Conservation (phyloP, 257 asterid genomes). For the Paulownia fortunei region DNA sequence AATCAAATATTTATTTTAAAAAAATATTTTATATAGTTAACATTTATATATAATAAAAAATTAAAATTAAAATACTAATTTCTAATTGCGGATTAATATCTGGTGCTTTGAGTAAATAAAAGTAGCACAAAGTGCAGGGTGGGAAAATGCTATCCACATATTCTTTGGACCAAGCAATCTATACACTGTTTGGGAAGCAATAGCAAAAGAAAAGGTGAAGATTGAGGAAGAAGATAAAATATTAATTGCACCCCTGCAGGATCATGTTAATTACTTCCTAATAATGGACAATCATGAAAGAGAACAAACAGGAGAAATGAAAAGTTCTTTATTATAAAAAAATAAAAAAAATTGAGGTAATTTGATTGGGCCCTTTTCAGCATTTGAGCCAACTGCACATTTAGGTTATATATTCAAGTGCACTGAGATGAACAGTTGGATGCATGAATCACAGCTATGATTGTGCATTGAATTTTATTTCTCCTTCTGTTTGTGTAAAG, state of each 20-base stretch:
- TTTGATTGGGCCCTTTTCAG: neutral
- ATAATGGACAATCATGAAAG: slow-evolving; percentile 14
- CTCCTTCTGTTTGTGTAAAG: too few relatives aligned
- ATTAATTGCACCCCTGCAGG: neutral
- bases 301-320: neutral
- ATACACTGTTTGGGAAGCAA: neutral
- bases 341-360: neutral
- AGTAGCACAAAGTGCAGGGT: slow-evolving; percentile 5
- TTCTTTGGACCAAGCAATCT: slow-evolving; percentile 27
- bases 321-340: neutral
- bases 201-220: neutral
- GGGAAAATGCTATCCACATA: slow-evolving; percentile 19
- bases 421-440: too few relatives aligned
- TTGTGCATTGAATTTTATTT: too few relatives aligned
- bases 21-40: too few relatives aligned
- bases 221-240: neutral
- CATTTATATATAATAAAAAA: too few relatives aligned
- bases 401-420: neutral
- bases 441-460: too few relatives aligned
- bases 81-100: too few relatives aligned
- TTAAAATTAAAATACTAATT: too few relatives aligned
- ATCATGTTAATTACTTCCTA: neutral
- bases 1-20: too few relatives aligned
- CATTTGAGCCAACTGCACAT: neutral
- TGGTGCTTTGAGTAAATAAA: slow-evolving; percentile 2